Evolutionary conservation across 768 basidiomycete genomes (phyloP).

Genomic region (Amanita thiersii): DNA sequence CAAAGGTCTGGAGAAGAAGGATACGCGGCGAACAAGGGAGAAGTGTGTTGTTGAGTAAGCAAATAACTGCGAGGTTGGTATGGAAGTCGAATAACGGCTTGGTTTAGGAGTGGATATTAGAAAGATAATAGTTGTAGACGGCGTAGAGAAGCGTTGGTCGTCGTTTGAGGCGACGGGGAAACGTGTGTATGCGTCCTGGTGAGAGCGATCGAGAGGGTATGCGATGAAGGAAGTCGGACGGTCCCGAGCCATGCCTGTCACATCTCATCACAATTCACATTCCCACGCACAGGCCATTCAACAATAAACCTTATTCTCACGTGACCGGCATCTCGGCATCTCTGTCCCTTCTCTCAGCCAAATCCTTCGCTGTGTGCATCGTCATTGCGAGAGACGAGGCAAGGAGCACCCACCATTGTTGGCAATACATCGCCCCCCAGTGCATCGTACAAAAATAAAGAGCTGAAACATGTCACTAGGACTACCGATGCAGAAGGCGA

Average conservation of each 20-base stretch:
- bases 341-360: neutral
- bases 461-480: neutral
- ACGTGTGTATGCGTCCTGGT: constrained; percentile 21
- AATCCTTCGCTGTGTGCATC: constrained; percentile 1
- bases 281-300: constrained; percentile 44
- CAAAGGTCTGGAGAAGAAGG: constrained; percentile 11
- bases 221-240: constrained; percentile 40
- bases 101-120: constrained; percentile 11
- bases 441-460: neutral
- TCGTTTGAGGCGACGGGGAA: constrained; percentile 17
- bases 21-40: constrained; percentile 7
- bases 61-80: constrained; percentile 9
- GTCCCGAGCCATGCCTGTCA: constrained; percentile 37
- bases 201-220: constrained; percentile 37
- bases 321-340: constrained; percentile 19
- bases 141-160: constrained; percentile 14
- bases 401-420: constrained; percentile 1
- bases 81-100: constrained; percentile 12
- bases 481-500: neutral
- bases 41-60: constrained; percentile 4
- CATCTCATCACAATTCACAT: constrained; percentile 26
- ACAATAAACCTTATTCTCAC: constrained; percentile 25
- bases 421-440: neutral
- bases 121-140: constrained; percentile 9
- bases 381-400: neutral